These are phyloP conservation scores for Cryptococcus depauperatus DNA, from an alignment of 1,284 basidiomycete genomes.

Conservation along the genomic window DNA sequence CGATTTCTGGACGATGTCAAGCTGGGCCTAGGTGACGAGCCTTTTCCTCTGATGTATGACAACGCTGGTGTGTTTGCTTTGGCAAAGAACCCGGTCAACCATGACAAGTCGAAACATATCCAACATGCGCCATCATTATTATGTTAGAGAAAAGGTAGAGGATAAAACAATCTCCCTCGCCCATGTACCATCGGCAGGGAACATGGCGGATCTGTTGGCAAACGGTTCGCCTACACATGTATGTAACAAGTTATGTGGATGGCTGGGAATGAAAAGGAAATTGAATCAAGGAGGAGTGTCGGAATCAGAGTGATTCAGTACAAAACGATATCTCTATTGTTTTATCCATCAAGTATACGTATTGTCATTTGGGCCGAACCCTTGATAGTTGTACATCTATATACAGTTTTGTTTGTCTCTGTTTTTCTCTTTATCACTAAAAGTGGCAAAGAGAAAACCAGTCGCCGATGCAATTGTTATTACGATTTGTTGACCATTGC, in stretches of 20 bases:
- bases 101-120: conserved; percentile 47
- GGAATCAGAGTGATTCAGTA: too few species aligned
- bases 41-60: conserved; percentile 34
- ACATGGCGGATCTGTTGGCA: conserved; percentile 7
- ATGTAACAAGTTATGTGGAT: conserved; percentile 1
- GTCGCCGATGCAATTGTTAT: too few species aligned
- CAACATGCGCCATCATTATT: conserved; percentile 44
- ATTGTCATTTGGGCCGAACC: too few species aligned
- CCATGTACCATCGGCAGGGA: conserved; percentile 3
- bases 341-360: too few species aligned
- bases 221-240: conserved; percentile 3
- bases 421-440: too few species aligned
- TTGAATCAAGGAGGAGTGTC: conserved; percentile 9
- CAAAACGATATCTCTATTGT: too few species aligned
- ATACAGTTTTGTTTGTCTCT: too few species aligned
- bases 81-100: conserved; percentile 36
- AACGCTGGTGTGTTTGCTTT: conserved; percentile 45
- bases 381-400: too few species aligned
- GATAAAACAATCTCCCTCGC: conserved; percentile 5
- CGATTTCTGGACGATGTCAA: conserved; percentile 6
- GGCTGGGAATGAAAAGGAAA: conserved; percentile 3
- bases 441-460: too few species aligned
- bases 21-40: conserved; percentile 5
- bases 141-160: conserved; percentile 37
- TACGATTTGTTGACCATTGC: too few species aligned